Evolutionary conservation across 768 basidiomycete genomes (phyloP), one percentile per base, ranked within the genome.

Genomic region (Strobilomyces dryophilus): DNA sequence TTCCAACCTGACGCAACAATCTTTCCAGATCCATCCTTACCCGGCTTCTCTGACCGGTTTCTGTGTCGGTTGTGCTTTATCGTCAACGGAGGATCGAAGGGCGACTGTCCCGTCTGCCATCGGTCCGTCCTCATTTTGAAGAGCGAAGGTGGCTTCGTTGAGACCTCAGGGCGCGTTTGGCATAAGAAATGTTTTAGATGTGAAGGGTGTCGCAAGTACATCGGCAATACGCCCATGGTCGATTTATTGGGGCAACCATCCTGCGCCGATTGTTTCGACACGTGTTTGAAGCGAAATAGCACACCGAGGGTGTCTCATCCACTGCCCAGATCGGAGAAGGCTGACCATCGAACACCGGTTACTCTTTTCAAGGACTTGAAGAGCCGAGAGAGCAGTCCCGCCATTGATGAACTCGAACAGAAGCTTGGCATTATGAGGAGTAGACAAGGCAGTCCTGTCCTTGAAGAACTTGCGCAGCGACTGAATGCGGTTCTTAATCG

Each of bases 1-100:
- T 93, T 92, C 62, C 79, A 83, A 34, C 89, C 90, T 3, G 90
- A 93, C 66, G 81, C 87, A 20, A 93, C 91, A 29, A 89, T 93
- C 54, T 93, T 90, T 63, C 91, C 91, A 1, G 85, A 91, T 61
- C 86, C 85, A 36, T 61, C 56, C 15, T 18, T 49, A 32, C 43
- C 52, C 36, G 54, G 49, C 17, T 48, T 46, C 24, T 45, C 62
- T 59, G 73, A 72, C n/a, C 78, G 80, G 3, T 92, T 89, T 67
- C 72, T 92, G 15, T 93, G 91, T 67, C 80, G 82, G 26, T 70
- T 79, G 21, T 93, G 91, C 66, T 93, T 89, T 62, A 74, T 77
- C 21, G 56, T 66, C 29, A 83, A 84, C 53, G 90, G 90, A 27
- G 90, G 90, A 31, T 86, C 88, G 2, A 87, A 84, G 62, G 91